Evolutionary conservation across 1,139 yeast genomes (phyloP).

Genomic region (Pneumocystis murina): DNA sequence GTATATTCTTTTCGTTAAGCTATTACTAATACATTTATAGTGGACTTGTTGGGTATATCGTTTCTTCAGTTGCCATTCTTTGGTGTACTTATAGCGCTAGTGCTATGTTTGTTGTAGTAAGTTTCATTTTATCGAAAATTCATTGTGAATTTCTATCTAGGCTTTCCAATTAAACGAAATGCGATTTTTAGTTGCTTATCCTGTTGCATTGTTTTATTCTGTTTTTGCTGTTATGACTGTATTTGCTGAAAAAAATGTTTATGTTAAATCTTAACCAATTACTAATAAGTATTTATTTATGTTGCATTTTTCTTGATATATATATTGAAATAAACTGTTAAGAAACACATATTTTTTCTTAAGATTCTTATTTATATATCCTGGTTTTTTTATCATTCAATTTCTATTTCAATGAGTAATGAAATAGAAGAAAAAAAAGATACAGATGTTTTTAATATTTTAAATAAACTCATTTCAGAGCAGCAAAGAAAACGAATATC

Average conservation of each 20-base stretch:
- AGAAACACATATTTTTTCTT: background rate
- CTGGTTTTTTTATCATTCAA: background rate
- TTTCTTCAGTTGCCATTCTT: conserved; percentile 55
- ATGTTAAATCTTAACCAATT: background rate
- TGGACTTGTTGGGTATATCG: conserved; percentile 55
- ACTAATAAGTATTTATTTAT: background rate
- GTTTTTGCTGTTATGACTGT: conserved; percentile 95
- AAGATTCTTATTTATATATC: background rate
- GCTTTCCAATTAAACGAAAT: conserved; percentile 62
- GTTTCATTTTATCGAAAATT: background rate
- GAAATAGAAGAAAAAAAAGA: background rate
- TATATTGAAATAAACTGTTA: too few relatives aligned
- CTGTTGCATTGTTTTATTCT: conserved; percentile 77
- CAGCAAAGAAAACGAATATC: background rate
- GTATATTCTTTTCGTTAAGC: conserved; percentile 1
- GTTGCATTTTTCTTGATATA: background rate
- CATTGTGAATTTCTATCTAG: background rate
- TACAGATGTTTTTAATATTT: background rate
- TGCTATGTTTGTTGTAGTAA: conserved; percentile 75
- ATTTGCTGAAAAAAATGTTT: conserved; percentile 26
- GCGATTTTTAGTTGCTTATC: conserved; percentile 84
- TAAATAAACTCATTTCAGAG: background rate
- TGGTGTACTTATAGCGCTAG: conserved; percentile 96
- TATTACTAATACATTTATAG: conserved; percentile 8
- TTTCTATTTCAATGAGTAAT: background rate